phyloP scores from a whole-genome alignment of 768 basidiomycete species.

The Leccinum fibrillosum region DNA sequence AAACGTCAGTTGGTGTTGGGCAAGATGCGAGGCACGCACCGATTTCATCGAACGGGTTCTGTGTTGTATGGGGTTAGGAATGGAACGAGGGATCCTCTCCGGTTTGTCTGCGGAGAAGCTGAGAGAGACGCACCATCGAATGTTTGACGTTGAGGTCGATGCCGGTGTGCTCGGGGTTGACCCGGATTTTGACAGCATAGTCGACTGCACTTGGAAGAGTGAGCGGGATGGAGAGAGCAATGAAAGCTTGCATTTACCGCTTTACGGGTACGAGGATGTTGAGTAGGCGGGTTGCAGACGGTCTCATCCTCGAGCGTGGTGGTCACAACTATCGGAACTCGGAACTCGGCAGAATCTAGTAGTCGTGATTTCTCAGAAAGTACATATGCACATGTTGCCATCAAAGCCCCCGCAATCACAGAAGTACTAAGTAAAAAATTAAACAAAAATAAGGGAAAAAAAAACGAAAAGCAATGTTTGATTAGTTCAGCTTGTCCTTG shows the following conservation, averaged over 20 bases:
- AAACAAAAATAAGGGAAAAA: not conserved
- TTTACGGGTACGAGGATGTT: constrained; percentile 96
- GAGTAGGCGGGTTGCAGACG: constrained; percentile 66
- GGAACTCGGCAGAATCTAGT: constrained; percentile 9
- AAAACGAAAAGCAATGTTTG: not conserved
- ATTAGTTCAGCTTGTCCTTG: not conserved
- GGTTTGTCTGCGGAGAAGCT: not conserved
- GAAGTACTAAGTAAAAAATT: not conserved
- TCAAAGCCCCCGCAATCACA: not conserved
- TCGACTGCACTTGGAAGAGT: constrained; percentile 69
- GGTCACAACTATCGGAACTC: constrained; percentile 8
- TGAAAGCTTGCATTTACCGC: constrained; percentile 44
- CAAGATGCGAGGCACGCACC: constrained; percentile 44
- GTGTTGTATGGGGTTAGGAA: not conserved
- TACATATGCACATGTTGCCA: not conserved
- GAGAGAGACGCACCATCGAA: constrained; percentile 73
- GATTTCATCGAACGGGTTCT: constrained; percentile 99
- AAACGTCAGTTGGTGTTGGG: not conserved
- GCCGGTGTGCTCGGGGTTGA: constrained; percentile 92
- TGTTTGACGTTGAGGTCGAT: constrained; percentile 98
- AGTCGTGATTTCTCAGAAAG: not conserved
- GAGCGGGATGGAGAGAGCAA: not conserved
- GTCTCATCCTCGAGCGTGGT: constrained; percentile 55
- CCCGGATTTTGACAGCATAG: constrained; percentile 98
- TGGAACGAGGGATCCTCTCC: not conserved